Base-by-base conservation (phyloP, 257 asterid species). In the Agastache rugosa region DNA sequence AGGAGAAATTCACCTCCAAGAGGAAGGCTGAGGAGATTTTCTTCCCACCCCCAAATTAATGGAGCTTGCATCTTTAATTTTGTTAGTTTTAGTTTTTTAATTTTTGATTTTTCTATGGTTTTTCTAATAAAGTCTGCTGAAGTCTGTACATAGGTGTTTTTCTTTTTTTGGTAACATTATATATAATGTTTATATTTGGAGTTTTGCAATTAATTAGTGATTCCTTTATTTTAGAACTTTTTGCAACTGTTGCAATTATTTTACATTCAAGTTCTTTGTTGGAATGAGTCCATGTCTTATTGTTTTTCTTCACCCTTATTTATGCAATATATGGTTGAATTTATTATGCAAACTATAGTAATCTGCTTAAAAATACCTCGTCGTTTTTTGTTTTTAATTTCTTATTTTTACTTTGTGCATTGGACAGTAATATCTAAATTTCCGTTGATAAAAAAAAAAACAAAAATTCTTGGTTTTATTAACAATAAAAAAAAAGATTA, bases 21-120 rank as follows among this genome's bases (percentile, higher is more conserved):
- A 91, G 97, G 81, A 81, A 67, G 75, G 85, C 89, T 2, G 95
- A 91, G 78, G 94, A 88, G 79, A 88, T 89, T 70, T 91, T 91
- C 86, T 91, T 91, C 79, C 97, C 96, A 69, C 96, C 97, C 76
- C 86, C 96, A 42, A 85, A 81, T 14, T 87, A 78, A 68, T 29
- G 10, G 6, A 67, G 22, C 23, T 44, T 14, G 35, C 6, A 22
- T 63, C 45, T 20, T 35, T 15, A 7, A 0, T 34, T 65, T 69
- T 17, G 16, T 1, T 16, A 3, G 53, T 75, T 65, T 39, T 22
- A 15, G 31, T 35, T 31, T 8, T 47, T 67, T 31, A 4, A 25
- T 25, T 58, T 58, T 60, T 31, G 6, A 31, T 2, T 19, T 19
- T 23, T 51, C 4, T 27, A 19, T 19, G 29, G 4, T 31, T 16